Evolutionary conservation across 805 yeast genomes (phyloP).

Genomic region (Ogataea naganishii): DNA sequence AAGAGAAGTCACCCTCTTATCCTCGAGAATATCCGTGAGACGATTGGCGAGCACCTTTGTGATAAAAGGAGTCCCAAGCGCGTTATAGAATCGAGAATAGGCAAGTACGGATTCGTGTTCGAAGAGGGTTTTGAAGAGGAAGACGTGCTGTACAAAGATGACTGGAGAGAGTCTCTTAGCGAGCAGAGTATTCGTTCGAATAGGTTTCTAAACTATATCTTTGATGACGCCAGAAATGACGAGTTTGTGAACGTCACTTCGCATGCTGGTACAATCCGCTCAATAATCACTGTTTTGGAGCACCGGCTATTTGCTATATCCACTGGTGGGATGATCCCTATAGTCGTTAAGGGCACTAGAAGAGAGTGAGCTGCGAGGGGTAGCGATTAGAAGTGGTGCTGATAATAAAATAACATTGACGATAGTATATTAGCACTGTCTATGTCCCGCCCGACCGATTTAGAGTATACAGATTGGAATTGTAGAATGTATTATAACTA

Average conservation of each 20-base stretch:
- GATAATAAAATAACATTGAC: no score
- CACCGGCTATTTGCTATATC: slow-evolving; percentile 52
- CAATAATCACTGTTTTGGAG: slow-evolving; percentile 38
- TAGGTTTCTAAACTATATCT: slow-evolving; percentile 33
- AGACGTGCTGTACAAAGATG: slow-evolving; percentile 36
- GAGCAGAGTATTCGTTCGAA: slow-evolving; percentile 44
- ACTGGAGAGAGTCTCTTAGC: slow-evolving; percentile 37
- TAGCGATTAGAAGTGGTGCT: no score
- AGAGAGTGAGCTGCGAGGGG: no score
- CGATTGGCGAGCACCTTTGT: slow-evolving; percentile 51
- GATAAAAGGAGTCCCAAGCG: slow-evolving; percentile 42
- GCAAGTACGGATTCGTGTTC: slow-evolving; percentile 31
- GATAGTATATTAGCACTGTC: no score
- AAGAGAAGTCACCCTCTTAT: slow-evolving; percentile 17
- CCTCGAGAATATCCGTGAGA: slow-evolving; percentile 49
- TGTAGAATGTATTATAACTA: no score
- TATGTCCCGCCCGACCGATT: no score
- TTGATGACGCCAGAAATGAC: slow-evolving; percentile 24
- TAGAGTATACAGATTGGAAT: no score
- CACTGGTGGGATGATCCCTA: slow-evolving; percentile 60
- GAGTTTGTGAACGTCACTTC: slow-evolving; percentile 40
- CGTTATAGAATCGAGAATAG: slow-evolving; percentile 29
- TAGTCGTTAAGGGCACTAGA: slow-evolving; percentile 39
- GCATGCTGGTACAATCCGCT: slow-evolving; percentile 53
- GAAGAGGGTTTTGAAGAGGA: slow-evolving; percentile 39